These are phyloP conservation scores for Sequoia sempervirens DNA, from an alignment of 75 land plant species.

Conservation along the genomic window DNA sequence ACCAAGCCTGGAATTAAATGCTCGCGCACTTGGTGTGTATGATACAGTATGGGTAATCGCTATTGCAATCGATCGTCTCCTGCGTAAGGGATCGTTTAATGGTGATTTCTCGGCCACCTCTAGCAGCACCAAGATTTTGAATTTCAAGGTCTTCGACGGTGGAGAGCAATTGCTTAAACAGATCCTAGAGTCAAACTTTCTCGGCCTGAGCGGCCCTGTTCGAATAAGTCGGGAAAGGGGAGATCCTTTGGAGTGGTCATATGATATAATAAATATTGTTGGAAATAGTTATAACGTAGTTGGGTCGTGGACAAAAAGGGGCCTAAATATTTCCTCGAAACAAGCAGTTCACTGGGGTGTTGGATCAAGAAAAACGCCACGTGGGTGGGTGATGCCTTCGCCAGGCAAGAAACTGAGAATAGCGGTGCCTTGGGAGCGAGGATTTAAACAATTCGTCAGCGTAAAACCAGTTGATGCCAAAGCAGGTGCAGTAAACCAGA, in stretches of 20 bases:
- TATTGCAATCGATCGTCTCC: conserved; percentile 18
- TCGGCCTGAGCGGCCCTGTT: conserved; percentile 9
- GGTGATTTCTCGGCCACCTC: not conserved
- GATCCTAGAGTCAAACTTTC: conserved; percentile 15
- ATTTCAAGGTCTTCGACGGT: conserved; percentile 9
- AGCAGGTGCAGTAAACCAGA: no score
- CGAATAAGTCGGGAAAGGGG: not conserved
- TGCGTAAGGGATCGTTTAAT: conserved; percentile 11
- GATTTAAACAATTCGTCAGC: conserved; percentile 12
- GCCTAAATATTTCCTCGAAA: not conserved
- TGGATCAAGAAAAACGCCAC: not conserved
- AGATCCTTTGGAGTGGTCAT: not conserved
- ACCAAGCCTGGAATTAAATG: not conserved
- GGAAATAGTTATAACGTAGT: not conserved
- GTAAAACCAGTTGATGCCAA: not conserved
- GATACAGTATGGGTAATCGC: conserved; percentile 14
- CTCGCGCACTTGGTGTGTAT: conserved; percentile 26
- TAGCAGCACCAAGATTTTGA: not conserved
- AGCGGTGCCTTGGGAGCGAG: conserved; percentile 20
- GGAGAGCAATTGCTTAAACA: not conserved
- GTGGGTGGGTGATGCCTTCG: not conserved
- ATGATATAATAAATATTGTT: conserved; percentile 17
- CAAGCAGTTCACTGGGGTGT: not conserved
- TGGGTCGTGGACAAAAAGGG: no score
- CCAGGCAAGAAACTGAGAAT: not conserved